Evolutionary conservation across 306 rosid genomes (phyloP), one percentile per base, ranked within the genome.

Genomic region (Inga leiocalycina): DNA sequence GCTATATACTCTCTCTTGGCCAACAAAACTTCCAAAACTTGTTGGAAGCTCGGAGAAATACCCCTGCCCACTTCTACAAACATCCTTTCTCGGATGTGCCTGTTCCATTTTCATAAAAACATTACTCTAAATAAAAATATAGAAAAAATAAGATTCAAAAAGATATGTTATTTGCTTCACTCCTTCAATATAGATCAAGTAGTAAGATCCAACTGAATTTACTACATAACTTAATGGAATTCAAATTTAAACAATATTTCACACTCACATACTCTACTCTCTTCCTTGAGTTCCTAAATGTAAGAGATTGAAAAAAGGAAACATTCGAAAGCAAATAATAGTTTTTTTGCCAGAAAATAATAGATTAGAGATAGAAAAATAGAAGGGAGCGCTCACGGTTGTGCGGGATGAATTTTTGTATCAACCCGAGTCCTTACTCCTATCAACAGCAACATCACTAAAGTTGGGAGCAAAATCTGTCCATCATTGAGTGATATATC

Each of bases 381-480:
- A 68, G 80, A 72, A 46, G 79, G 79, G 56, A 76, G 66, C 37
- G 88, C 99, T 91, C 45, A 95, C 99, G 95, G 90, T 78, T 93
- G 90, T 43, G 90, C 89, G 12, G 93, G 94, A 84, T 95, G 99
- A 89, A 95, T 91, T 81, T 90, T 92, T 0, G 98, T 95, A 89
- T 93, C 98, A 41, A 89, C 99, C 79, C 59, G 91, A 12, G 92
- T 95, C 92, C 99, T 88, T 45, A 95, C 89, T 7, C 91, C 94
- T 84, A 89, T 91, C 72, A 95, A 88, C 84, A 95, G 88, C 89
- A 93, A 54, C 93, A 95, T 85, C 80, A 95, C 98, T 70, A 92
- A 71, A 34, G 98, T 86, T n/a, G 99, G 99, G 70, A 95, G 99
- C 81, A 95, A 93, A 87, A 95, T 90, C 99, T 95, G 91, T 75